Evolutionary conservation across 108 stramenopile species (phyloP).

Genomic region (Nannochloropsis gaditana): DNA sequence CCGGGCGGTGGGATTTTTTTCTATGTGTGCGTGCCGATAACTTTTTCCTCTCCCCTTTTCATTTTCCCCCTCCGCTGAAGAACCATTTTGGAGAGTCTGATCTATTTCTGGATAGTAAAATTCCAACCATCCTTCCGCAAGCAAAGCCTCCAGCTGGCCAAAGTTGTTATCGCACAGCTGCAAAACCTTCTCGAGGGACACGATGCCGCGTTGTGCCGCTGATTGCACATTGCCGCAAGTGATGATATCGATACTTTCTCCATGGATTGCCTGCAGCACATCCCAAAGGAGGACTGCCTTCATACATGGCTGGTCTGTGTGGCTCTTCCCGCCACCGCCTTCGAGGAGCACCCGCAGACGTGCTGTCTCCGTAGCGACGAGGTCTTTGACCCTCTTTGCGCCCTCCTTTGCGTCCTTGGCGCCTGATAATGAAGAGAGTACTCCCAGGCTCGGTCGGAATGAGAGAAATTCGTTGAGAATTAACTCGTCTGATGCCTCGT

Average conservation of each 20-base stretch:
- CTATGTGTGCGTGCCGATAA: not conserved
- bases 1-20: not conserved
- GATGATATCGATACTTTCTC: not conserved
- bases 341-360: not conserved
- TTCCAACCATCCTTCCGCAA: not conserved
- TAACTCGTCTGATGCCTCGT: not conserved
- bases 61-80: not conserved
- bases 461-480: not conserved
- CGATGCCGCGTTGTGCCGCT: not conserved
- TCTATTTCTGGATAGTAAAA: not conserved
- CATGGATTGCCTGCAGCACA: not conserved
- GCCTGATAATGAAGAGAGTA: not conserved
- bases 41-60: not conserved
- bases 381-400: not conserved
- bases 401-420: not conserved
- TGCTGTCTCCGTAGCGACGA: not conserved
- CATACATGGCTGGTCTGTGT: not conserved
- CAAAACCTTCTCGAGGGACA: not conserved
- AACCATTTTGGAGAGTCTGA: not conserved
- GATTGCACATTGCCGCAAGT: not conserved
- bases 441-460: not conserved
- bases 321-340: not conserved
- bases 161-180: not conserved
- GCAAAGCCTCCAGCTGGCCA: not conserved
- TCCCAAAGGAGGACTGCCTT: slow-evolving; percentile 9